phyloP scores from a whole-genome alignment of 2,329 filamentous ascomycete species.

The Fusarium xylarioides region DNA sequence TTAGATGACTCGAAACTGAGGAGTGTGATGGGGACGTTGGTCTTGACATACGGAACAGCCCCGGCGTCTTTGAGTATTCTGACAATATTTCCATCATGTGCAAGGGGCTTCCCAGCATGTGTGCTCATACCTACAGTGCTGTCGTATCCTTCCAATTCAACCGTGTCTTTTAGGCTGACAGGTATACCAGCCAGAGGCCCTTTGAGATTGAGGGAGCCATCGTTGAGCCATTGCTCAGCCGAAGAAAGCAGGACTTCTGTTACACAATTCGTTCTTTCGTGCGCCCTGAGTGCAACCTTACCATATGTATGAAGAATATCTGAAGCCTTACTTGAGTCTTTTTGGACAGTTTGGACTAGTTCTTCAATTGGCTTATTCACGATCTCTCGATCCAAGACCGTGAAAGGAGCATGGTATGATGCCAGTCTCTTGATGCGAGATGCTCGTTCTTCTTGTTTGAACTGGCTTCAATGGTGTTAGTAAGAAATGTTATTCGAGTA shows the following conservation, averaged over 20 bases:
- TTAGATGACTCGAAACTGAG: conserved; percentile 85
- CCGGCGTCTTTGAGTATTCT: conserved; percentile 85
- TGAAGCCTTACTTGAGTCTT: conserved; percentile 69
- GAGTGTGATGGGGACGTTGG: conserved; percentile 85
- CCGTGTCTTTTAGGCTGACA: conserved; percentile 82
- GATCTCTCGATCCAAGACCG: conserved; percentile 70
- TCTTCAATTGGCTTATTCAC: conserved; percentile 78
- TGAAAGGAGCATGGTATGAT: conserved; percentile 73
- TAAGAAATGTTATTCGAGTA: neutral
- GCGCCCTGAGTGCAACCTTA: conserved; percentile 84
- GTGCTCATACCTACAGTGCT: conserved; percentile 81
- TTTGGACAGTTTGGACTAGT: conserved; percentile 81
- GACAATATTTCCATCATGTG: conserved; percentile 76
- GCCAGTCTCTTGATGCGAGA: conserved; percentile 73
- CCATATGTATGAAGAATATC: conserved; percentile 86
- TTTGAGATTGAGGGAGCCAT: conserved; percentile 72
- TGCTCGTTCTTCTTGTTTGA: conserved; percentile 81
- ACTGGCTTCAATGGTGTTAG: conserved; percentile 64
- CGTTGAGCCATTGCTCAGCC: conserved; percentile 75
- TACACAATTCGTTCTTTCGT: conserved; percentile 86
- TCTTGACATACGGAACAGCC: conserved; percentile 92
- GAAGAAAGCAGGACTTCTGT: conserved; percentile 86
- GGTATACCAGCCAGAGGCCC: conserved; percentile 89
- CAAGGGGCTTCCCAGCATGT: conserved; percentile 72
- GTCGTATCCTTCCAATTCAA: conserved; percentile 85